Evolutionary conservation across 495 filamentous ascomycete species (phyloP), one percentile per base, ranked within the genome.

Genomic region (Penicillium coprophilum): DNA sequence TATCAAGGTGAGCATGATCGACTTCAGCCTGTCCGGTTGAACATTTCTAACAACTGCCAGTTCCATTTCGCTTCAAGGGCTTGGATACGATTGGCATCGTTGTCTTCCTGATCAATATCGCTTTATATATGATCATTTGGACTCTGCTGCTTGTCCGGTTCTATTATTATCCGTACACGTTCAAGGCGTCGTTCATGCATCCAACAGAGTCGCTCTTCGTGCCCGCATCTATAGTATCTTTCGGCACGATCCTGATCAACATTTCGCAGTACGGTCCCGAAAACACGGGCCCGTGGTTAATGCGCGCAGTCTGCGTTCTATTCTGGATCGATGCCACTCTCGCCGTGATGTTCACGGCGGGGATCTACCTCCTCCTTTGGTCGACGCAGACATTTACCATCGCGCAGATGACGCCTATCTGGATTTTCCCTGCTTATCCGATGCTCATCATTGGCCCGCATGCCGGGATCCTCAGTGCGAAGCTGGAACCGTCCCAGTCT

Each of bases 361-460:
- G 81, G 7, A 85, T 96, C 40, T 94, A 92, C 67, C 73, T 92
- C 2, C 79, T 87, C 8, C 69, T 93, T 65, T 88, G 85, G 85
- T 86, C 83, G 27, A 87, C 85, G 1, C 80, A 84, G 59, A 83
- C 86, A 21, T 93, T 92, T 62, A 91, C 90, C 2, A 90, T 96
- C 32, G 84, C 85, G 19, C 84, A 86, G 32, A 96, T 96, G 91
- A 96, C 91, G 0, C 91, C 91, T 0, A 84, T 93, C 45, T 96
- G 90, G 91, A 91, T 96, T 32, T 96, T 96, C 57, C 91, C 91
- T 0, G 90, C 89, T 1, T 96, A 96, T 59, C 91, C 91, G 0
- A 82, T 95, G 53, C 82, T 96, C 6, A 83, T 96, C 0, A 81
- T 87, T 6, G 91, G 88, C 8, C 89, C 90, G 0, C 83, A 89